Conservation (phyloP, 768 basidiomycete genomes). For the Lyophyllum decastes region DNA sequence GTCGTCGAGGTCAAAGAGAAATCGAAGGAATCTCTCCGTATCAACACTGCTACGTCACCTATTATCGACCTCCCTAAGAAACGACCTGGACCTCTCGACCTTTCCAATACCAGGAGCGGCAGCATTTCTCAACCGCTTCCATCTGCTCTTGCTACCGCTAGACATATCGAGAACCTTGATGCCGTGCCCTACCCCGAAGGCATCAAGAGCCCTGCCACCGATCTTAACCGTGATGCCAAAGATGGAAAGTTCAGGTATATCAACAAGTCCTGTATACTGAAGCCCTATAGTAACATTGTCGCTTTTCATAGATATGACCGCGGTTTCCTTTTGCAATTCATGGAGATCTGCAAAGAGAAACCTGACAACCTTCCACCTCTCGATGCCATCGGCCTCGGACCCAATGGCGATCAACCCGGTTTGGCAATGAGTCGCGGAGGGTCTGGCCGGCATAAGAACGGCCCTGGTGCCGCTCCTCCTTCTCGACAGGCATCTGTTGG, state of each 20-base stretch:
- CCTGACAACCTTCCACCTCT: constrained; percentile 88
- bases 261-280: not conserved
- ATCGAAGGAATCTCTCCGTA: constrained; percentile 59
- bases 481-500: constrained; percentile 50
- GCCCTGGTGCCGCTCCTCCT: constrained; percentile 43
- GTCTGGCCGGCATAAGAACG: constrained; percentile 60
- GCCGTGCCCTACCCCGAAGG: constrained; percentile 81
- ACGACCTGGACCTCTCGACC: constrained; percentile 76
- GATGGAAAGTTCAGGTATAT: constrained; percentile 86
- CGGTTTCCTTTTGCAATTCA: constrained; percentile 96
- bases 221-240: constrained; percentile 81
- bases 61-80: constrained; percentile 39
- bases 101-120: constrained; percentile 51
- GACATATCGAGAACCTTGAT: constrained; percentile 80
- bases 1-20: constrained; percentile 43
- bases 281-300: not conserved
- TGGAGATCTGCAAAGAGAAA: constrained; percentile 92
- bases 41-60: constrained; percentile 54
- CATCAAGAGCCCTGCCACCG: constrained; percentile 77
- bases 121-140: constrained; percentile 47
- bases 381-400: constrained; percentile 89
- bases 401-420: constrained; percentile 51
- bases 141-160: constrained; percentile 78
- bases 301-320: constrained; percentile 78
- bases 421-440: constrained; percentile 59